phyloP scores from a whole-genome alignment of 176 grass and related monocot species.

The Tillandsia leiboldiana region DNA sequence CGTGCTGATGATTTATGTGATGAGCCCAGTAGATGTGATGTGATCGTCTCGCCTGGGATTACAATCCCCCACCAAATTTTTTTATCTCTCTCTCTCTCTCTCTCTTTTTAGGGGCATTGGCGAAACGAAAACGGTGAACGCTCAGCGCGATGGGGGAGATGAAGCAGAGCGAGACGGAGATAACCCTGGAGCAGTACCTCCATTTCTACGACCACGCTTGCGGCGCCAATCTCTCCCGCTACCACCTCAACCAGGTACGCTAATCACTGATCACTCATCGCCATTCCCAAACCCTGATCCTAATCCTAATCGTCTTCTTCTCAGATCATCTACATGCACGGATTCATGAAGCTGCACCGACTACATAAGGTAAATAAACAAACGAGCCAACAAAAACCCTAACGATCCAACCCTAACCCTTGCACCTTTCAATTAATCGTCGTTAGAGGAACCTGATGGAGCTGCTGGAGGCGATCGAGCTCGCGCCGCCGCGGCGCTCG shows the following conservation, averaged over 20 bases:
- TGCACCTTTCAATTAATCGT: not conserved
- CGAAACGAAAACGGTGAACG: not conserved
- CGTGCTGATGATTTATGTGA: too few relatives aligned
- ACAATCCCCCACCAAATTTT: too few relatives aligned
- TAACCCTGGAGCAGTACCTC: slow-evolving; percentile 4
- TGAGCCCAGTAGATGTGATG: too few relatives aligned
- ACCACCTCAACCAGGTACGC: not conserved
- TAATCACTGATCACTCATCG: not conserved
- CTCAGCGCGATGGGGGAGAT: not conserved
- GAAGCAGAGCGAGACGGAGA: not conserved
- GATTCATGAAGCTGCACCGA: not conserved
- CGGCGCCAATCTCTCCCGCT: not conserved
- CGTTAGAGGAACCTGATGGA: not conserved
- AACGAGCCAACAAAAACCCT: not conserved
- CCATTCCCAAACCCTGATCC: not conserved
- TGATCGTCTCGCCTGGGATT: too few relatives aligned
- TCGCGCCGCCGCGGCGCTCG: slow-evolving; percentile 1
- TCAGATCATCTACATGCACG: slow-evolving; percentile 4
- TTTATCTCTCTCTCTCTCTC: too few relatives aligned
- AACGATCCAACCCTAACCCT: not conserved
- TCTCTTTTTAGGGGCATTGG: too few relatives aligned
- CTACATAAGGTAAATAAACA: not conserved
- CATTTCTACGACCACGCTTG: slow-evolving; percentile 1
- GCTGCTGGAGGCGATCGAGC: not conserved
- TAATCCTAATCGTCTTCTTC: not conserved